Conservation (phyloP, 1,139 yeast species). For the Saccharomyces hybrid region DNA sequence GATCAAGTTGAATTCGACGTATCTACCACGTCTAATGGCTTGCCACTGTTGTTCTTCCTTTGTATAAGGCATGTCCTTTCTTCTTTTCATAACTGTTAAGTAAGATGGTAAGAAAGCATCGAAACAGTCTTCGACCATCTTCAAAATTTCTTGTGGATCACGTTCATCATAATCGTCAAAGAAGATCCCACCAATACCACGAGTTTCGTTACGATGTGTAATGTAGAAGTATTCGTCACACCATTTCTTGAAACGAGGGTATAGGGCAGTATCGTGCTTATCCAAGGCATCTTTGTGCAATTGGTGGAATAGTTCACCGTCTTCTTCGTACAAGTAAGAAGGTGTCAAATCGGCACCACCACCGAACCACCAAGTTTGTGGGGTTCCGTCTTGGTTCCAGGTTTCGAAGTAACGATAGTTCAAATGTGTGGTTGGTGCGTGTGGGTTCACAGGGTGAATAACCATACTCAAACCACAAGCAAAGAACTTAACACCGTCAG, state of each 20-base stretch:
- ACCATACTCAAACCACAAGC: conserved; percentile 94
- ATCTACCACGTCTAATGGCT: conserved; percentile 89
- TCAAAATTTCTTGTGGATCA: conserved; percentile 62
- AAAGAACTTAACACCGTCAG: conserved; percentile 48
- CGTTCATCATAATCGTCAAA: conserved; percentile 82
- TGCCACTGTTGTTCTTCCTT: conserved; percentile 87
- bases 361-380: conserved; percentile 98
- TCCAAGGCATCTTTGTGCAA: conserved; percentile 81
- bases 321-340: conserved; percentile 84
- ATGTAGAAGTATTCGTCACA: conserved; percentile 89
- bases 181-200: conserved; percentile 96
- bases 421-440: conserved; percentile 92
- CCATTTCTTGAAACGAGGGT: conserved; percentile 88
- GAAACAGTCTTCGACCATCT: conserved; percentile 70
- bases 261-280: conserved; percentile 56
- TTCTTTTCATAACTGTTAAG: conserved; percentile 60
- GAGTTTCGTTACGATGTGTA: conserved; percentile 76
- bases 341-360: conserved; percentile 98
- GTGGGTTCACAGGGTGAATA: conserved; percentile 89
- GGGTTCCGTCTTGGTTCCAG: conserved; percentile 70
- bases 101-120: conserved; percentile 86
- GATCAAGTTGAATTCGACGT: conserved; percentile 92
- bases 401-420: conserved; percentile 95
- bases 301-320: conserved; percentile 72
- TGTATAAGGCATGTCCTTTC: conserved; percentile 69